Conservation (phyloP, 2,329 filamentous ascomycete species). For the Paecilomyces sp. region DNA sequence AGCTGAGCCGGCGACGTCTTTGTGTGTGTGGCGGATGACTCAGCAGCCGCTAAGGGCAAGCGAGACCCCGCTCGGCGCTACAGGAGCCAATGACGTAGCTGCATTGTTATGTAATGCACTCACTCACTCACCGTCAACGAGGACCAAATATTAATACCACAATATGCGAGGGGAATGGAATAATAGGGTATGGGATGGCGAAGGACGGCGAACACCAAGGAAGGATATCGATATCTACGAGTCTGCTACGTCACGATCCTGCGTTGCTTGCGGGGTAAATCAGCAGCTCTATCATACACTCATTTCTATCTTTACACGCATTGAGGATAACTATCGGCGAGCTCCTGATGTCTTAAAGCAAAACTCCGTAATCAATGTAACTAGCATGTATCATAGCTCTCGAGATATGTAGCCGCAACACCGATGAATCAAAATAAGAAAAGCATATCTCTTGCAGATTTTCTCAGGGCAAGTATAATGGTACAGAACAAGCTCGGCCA, state of each 20-base stretch:
- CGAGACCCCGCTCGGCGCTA: background rate
- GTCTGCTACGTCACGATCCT: too few relatives aligned
- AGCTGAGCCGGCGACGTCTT: conserved; percentile 24
- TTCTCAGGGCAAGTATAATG: background rate
- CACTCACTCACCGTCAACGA: too few relatives aligned
- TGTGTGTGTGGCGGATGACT: conserved; percentile 36
- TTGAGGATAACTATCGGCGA: background rate
- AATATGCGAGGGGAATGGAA: too few relatives aligned
- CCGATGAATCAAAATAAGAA: background rate
- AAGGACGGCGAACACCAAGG: too few relatives aligned
- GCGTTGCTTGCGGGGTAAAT: too few relatives aligned
- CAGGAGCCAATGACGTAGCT: background rate
- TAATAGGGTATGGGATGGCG: too few relatives aligned
- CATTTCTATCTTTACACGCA: background rate
- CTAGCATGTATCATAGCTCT: background rate
- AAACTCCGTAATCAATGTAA: background rate
- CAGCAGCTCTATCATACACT: too few relatives aligned
- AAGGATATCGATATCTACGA: too few relatives aligned
- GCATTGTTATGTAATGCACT: background rate
- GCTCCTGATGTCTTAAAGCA: background rate
- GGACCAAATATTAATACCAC: too few relatives aligned
- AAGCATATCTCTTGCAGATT: background rate
- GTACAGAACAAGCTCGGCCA: background rate
- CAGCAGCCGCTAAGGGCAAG: conserved; percentile 24
- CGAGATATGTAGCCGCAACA: background rate